These are phyloP conservation scores for Aspergillaceae sp. DNA, from an alignment of 2,329 filamentous ascomycete genomes.

Conservation along the genomic window DNA sequence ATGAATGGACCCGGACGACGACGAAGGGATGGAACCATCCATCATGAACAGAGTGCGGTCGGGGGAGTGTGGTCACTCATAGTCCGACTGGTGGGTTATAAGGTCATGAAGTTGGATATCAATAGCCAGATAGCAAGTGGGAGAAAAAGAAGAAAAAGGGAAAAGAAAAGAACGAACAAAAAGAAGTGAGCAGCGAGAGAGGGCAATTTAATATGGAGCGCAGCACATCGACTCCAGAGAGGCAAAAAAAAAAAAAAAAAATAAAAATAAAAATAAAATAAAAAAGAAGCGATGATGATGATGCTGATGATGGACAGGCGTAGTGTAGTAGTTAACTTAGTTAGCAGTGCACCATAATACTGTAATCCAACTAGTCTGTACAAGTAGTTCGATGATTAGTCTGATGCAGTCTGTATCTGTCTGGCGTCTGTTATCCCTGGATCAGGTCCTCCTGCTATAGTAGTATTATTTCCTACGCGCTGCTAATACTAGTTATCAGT, in stretches of 20 bases:
- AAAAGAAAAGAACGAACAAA: background rate
- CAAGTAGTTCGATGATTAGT: too few species aligned
- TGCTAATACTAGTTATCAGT: too few species aligned
- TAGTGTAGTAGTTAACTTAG: too few species aligned
- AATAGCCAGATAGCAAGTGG: background rate
- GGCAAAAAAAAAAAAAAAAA: background rate
- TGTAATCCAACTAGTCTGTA: too few species aligned
- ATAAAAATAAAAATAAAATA: background rate
- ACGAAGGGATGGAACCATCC: constrained; percentile 17
- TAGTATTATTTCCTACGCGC: too few species aligned
- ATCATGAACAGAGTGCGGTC: constrained; percentile 12
- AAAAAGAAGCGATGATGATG: background rate
- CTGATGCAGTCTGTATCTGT: too few species aligned
- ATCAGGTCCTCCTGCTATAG: too few species aligned
- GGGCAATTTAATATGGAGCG: constrained; percentile 2
- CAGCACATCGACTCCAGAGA: too few species aligned
- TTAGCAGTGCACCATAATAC: too few species aligned
- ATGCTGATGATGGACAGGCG: too few species aligned
- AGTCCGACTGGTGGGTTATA: constrained; percentile 6
- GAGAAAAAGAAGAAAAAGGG: constrained; percentile 1
- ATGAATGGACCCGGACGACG: constrained; percentile 5
- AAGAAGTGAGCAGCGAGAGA: constrained; percentile 1
- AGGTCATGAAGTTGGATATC: background rate
- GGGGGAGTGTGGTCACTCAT: constrained; percentile 9
- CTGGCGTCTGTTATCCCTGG: too few species aligned